These are phyloP conservation scores for Cladophialophora carrionii DNA, from an alignment of 2,329 filamentous ascomycete species.

Conservation along the genomic window DNA sequence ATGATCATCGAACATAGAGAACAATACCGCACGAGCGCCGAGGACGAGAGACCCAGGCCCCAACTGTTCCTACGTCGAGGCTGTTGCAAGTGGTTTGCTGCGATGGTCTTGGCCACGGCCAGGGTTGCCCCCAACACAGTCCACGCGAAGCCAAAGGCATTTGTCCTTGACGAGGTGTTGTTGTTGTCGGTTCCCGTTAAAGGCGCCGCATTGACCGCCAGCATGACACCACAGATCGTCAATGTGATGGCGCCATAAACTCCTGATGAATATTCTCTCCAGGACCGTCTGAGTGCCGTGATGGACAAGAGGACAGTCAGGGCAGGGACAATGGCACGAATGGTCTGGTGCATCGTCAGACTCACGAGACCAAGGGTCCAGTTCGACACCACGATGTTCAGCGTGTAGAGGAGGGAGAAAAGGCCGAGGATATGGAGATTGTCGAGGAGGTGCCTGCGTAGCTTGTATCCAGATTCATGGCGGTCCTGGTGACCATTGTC, in stretches of 20 bases:
- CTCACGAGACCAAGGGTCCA: constrained; percentile 27
- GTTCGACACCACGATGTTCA: constrained; percentile 31
- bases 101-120: constrained; percentile 23
- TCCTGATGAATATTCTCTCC: constrained; percentile 10
- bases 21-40: constrained; percentile 17
- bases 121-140: constrained; percentile 17
- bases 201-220: constrained; percentile 14
- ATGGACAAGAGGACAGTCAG: constrained; percentile 21
- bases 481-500: background rate
- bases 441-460: background rate
- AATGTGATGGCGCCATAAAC: constrained; percentile 13
- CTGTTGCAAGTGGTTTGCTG: constrained; percentile 17
- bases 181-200: background rate
- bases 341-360: constrained; percentile 28
- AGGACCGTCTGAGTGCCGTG: constrained; percentile 1
- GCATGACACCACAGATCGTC: constrained; percentile 20
- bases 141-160: constrained; percentile 2
- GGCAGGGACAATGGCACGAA: constrained; percentile 29
- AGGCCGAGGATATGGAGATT: constrained; percentile 13
- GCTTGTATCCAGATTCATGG: background rate
- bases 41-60: constrained; percentile 16
- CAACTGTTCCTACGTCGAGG: constrained; percentile 1
- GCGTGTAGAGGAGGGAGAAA: constrained; percentile 30
- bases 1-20: constrained; percentile 20
- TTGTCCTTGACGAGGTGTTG: background rate